phyloP scores from a whole-genome alignment of 768 basidiomycete genomes.

The Dendrothele bispora region DNA sequence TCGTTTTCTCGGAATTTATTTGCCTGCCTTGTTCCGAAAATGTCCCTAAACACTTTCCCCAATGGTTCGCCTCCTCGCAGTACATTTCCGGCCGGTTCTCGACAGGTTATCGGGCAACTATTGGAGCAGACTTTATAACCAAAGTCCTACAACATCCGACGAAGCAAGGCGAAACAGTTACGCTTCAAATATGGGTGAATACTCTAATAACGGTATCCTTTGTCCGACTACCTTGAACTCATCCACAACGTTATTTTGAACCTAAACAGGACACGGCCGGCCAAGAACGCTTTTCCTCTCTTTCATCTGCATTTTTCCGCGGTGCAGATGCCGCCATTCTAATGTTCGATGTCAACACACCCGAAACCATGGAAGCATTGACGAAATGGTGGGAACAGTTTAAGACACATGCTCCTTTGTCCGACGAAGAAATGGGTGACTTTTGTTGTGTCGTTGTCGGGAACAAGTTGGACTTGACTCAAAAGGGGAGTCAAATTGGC shows the following conservation, averaged over 20 bases:
- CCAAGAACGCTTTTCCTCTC: slow-evolving; percentile 83
- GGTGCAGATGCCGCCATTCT: slow-evolving; percentile 82
- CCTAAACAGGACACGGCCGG: slow-evolving; percentile 73
- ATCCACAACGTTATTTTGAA: not conserved
- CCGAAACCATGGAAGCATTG: slow-evolving; percentile 57
- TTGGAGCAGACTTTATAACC: slow-evolving; percentile 86
- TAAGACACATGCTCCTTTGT: slow-evolving; percentile 60
- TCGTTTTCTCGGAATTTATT: no score
- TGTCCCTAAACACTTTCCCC: no score
- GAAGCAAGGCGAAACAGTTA: slow-evolving; percentile 53
- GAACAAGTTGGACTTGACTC: slow-evolving; percentile 71
- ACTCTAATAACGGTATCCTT: not conserved
- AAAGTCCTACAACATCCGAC: slow-evolving; percentile 68
- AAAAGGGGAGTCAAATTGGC: slow-evolving; percentile 16
- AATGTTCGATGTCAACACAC: slow-evolving; percentile 77
- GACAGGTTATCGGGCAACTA: slow-evolving; percentile 78
- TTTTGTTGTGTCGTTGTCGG: slow-evolving; percentile 79
- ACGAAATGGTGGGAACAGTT: slow-evolving; percentile 83
- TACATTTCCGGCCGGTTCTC: slow-evolving; percentile 79
- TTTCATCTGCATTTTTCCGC: slow-evolving; percentile 82
- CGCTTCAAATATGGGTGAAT: slow-evolving; percentile 69
- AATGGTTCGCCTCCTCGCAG: no score
- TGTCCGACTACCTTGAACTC: not conserved
- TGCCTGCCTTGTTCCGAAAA: no score
- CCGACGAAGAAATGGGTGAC: slow-evolving; percentile 57